These are phyloP conservation scores for Talaromyces sp. DNA, from an alignment of 2,329 filamentous ascomycete species.

Conservation along the genomic window DNA sequence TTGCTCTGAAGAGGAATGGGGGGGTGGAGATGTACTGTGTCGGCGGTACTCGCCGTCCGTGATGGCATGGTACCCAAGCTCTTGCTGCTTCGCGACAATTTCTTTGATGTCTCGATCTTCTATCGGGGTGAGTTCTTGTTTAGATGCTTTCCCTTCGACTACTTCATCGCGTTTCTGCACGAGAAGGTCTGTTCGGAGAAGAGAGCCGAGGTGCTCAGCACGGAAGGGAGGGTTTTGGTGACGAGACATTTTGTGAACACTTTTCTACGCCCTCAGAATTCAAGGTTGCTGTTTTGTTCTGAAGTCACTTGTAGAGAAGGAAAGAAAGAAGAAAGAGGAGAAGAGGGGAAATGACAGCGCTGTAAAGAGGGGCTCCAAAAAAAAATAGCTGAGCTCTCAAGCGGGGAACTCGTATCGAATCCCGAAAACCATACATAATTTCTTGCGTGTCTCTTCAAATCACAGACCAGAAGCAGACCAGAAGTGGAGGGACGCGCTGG, in stretches of 20 bases:
- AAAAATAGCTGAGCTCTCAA: background rate
- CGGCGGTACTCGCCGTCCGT: conserved; percentile 63
- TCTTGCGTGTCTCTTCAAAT: background rate
- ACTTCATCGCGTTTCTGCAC: conserved; percentile 53
- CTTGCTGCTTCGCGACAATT: conserved; percentile 59
- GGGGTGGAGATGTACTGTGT: conserved; percentile 33
- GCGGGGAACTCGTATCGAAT: background rate
- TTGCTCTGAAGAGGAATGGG: background rate
- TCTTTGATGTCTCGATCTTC: conserved; percentile 62
- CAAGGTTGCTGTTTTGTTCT: background rate
- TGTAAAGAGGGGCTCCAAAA: background rate
- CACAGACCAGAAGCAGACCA: background rate
- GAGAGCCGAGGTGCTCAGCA: conserved; percentile 66
- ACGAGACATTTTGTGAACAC: conserved; percentile 6
- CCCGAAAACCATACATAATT: background rate
- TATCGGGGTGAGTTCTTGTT: conserved; percentile 52
- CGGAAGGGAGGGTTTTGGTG: conserved; percentile 56
- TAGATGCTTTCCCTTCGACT: conserved; percentile 49
- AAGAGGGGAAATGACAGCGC: too few species aligned
- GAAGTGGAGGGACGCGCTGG: too few species aligned
- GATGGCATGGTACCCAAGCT: conserved; percentile 57
- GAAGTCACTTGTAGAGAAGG: background rate
- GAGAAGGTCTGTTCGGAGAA: conserved; percentile 60
- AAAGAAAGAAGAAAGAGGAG: too few species aligned
- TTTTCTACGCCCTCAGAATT: background rate